A percentile compares a stretch with the other conserved stretches of the same genome.
These are phyloP conservation scores for Xylaria sp. DNA, from an alignment of 2,329 filamentous ascomycete species.

Conservation along the genomic window DNA sequence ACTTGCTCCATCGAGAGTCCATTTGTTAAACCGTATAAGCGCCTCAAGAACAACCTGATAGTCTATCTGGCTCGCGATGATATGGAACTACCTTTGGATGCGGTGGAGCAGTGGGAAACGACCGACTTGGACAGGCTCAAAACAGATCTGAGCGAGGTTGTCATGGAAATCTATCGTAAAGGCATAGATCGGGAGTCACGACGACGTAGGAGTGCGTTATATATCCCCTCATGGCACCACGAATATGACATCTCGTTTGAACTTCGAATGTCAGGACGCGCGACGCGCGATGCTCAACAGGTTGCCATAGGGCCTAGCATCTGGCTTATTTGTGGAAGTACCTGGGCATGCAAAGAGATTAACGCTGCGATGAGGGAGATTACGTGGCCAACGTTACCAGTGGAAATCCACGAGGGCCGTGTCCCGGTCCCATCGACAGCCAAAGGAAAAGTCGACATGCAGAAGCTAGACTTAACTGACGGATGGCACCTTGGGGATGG, in stretches of 20 bases:
- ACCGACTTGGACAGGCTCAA: conserved; percentile 21
- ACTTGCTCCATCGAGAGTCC: conserved; percentile 14
- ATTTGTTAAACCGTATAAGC: conserved; percentile 15
- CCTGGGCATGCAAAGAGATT: conserved; percentile 30
- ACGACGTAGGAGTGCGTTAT: conserved; percentile 5
- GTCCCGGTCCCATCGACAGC: conserved; percentile 17
- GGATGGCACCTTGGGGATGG: conserved; percentile 23
- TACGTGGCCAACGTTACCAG: conserved; percentile 24
- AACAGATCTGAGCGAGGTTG: conserved; percentile 27
- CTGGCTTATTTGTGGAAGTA: conserved; percentile 28
- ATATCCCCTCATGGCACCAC: neutral
- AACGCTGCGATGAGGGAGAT: conserved; percentile 24
- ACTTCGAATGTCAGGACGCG: conserved; percentile 30
- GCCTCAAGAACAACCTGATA: conserved; percentile 20
- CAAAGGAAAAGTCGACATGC: conserved; percentile 23
- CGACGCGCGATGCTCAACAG: conserved; percentile 8
- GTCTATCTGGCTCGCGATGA: conserved; percentile 29
- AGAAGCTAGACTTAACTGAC: conserved; percentile 22
- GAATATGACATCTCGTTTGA: conserved; percentile 31
- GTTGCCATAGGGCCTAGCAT: conserved; percentile 22
- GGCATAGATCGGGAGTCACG: conserved; percentile 23
- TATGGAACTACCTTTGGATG: conserved; percentile 21
- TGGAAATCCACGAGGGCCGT: conserved; percentile 27
- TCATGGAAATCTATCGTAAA: conserved; percentile 31
- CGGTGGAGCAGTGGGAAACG: conserved; percentile 25